Evolutionary conservation across 148 eudicot genomes (phyloP).

Genomic region (Polygonum maritimum): DNA sequence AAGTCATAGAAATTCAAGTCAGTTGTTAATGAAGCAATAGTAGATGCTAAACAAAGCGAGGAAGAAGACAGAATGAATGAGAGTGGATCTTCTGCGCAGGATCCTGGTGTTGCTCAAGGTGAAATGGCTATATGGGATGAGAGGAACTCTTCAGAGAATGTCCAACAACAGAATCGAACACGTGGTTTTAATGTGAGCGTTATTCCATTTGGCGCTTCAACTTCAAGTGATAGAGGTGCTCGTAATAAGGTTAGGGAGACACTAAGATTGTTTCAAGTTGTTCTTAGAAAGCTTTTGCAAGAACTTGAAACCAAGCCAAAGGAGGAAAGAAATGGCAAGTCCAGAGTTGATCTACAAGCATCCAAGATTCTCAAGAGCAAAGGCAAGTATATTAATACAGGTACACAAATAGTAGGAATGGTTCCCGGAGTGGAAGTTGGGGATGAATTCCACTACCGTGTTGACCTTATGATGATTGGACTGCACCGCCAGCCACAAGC

Average conservation of each 20-base stretch:
- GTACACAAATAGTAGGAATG: conserved; percentile 29
- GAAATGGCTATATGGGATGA: conserved; percentile 16
- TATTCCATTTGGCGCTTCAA: conserved; percentile 39
- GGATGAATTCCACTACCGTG: conserved; percentile 70
- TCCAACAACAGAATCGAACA: conserved; percentile 12
- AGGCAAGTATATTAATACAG: conserved; percentile 47
- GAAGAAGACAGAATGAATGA: background rate
- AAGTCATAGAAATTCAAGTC: conserved; percentile 16
- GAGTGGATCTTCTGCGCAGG: background rate
- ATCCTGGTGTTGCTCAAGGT: conserved; percentile 1
- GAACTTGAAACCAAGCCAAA: conserved; percentile 35
- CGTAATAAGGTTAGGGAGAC: conserved; percentile 69
- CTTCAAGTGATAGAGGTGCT: conserved; percentile 31
- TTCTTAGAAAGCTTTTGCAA: conserved; percentile 68
- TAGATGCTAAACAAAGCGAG: conserved; percentile 2
- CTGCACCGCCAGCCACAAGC: conserved; percentile 61
- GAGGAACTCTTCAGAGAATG: conserved; percentile 16
- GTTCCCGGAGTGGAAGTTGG: conserved; percentile 93
- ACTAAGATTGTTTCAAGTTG: conserved; percentile 46
- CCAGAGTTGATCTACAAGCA: conserved; percentile 47
- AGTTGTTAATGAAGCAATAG: conserved; percentile 12
- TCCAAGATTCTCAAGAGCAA: conserved; percentile 35
- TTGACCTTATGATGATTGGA: conserved; percentile 74
- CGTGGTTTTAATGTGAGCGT: conserved; percentile 26
- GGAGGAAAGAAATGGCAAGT: conserved; percentile 19